These are phyloP conservation scores for Yamadazyma olivae DNA, from an alignment of 805 yeast genomes.

Conservation along the genomic window DNA sequence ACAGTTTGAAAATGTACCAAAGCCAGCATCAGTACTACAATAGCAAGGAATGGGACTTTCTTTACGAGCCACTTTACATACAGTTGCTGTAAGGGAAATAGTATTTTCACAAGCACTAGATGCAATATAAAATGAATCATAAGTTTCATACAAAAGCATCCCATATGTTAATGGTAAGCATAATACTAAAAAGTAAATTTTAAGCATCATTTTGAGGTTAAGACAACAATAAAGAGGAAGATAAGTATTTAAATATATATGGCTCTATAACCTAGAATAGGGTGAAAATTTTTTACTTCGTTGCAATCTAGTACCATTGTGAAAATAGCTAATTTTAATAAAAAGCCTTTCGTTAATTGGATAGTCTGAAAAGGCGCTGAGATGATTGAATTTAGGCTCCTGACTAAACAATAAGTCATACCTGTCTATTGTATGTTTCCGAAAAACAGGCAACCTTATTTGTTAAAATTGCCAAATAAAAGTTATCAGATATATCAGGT, in stretches of 20 bases:
- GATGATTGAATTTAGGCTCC: background rate
- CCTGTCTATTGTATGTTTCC: no score
- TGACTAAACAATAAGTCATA: background rate
- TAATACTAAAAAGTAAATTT: no score
- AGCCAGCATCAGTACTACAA: conserved; percentile 16
- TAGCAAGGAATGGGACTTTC: conserved; percentile 10
- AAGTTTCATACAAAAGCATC: conserved; percentile 4
- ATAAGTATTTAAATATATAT: background rate
- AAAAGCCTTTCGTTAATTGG: background rate
- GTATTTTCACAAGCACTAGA: conserved; percentile 12
- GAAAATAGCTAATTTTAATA: no score
- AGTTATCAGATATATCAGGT: conserved; percentile 8
- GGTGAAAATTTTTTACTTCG: no score
- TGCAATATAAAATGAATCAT: conserved; percentile 10
- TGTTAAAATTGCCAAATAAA: background rate
- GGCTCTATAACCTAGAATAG: no score
- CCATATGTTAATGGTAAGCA: background rate
- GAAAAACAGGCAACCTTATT: no score
- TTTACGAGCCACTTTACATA: conserved; percentile 10
- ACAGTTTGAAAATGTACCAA: conserved; percentile 20
- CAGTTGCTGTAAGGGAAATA: conserved; percentile 11
- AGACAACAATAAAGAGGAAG: background rate
- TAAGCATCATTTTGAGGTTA: background rate
- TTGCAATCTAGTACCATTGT: background rate
- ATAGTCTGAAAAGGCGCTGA: background rate